These are phyloP conservation scores for Phytophthora hybrid DNA, from an alignment of 352 stramenopile species.

Conservation along the genomic window DNA sequence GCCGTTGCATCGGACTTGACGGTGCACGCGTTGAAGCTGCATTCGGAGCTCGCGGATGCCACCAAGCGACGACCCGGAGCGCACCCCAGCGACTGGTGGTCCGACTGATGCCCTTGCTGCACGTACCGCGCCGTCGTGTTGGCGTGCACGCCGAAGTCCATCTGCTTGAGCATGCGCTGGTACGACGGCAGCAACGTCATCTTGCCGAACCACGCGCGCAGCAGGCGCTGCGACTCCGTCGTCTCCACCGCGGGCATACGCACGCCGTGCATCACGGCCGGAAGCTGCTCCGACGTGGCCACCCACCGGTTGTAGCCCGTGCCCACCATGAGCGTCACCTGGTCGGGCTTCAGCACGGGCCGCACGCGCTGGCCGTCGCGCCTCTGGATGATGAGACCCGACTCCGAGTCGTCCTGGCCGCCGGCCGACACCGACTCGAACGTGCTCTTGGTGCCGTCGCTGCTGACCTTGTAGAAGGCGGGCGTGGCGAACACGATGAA, in stretches of 20 bases:
- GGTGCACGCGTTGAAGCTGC: slow-evolving; percentile 41
- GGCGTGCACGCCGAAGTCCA: slow-evolving; percentile 56
- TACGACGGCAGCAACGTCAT: slow-evolving; percentile 67
- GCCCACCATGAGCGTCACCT: slow-evolving; percentile 69
- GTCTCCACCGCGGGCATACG: slow-evolving; percentile 49
- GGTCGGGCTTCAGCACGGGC: slow-evolving; percentile 58
- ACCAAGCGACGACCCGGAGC: slow-evolving; percentile 47
- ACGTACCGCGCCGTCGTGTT: slow-evolving; percentile 49
- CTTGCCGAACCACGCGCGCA: slow-evolving; percentile 69
- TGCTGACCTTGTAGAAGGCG: slow-evolving; percentile 59
- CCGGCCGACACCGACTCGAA: slow-evolving; percentile 40
- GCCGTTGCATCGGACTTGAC: slow-evolving; percentile 34
- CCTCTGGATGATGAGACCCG: slow-evolving; percentile 64
- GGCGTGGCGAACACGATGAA: slow-evolving; percentile 67
- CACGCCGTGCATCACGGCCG: slow-evolving; percentile 68
- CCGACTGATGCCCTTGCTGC: slow-evolving; percentile 32
- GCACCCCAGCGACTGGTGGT: slow-evolving; percentile 49
- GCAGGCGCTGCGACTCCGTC: slow-evolving; percentile 43
- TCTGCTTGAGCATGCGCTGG: slow-evolving; percentile 59
- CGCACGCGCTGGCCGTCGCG: slow-evolving; percentile 52
- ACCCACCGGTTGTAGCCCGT: slow-evolving; percentile 68
- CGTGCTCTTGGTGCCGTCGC: slow-evolving; percentile 28
- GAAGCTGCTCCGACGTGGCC: slow-evolving; percentile 49
- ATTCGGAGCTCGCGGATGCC: slow-evolving; percentile 45
- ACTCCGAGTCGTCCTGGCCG: slow-evolving; percentile 41